Base-by-base conservation (phyloP, 169 alveolate species). In the Cryptosporidium canis region DNA sequence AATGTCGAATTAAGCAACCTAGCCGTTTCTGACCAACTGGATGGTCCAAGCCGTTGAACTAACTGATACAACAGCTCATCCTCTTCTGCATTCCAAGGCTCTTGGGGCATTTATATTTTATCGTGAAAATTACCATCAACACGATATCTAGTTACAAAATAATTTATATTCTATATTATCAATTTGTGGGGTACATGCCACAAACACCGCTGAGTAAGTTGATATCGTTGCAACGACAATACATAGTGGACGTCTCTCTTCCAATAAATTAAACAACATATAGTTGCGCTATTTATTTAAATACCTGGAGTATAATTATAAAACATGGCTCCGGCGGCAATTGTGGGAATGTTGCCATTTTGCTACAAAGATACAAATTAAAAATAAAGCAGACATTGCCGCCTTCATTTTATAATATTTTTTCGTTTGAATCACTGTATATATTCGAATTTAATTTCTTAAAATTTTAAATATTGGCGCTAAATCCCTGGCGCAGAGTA, bases 11-110 rank as follows among this genome's bases (percentile, higher is more conserved):
- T 91, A 48, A 95, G 94, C 51, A 91, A 94, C 63, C 93, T 93
- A 5, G 97, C 96, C 33, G 94, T 93, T 65, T 92, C 92, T 5
- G 94, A 91, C 96, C 97, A 95, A 68, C 94, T 92, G 66, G 93
- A 91, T 6, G 96, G 91, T 1, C 96, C 97, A 48, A 92, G 91
- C 68, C 93, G 90, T 56, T 90, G 71, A 39, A 94, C 94, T 41
- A 94, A 90, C 41, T 90, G 90, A 41, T 90, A 85, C 66, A 95
- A 90, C 18, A 93, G 92, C 44, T 91, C 94, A 83, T 95, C 96
- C 83, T 95, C 97, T 43, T 65, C 83, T 41, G 85, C 64, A 61
- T 68, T 84, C 92, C 93, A 90, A 41, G 87, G 87, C 87, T 77
- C 87, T 41, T 77, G 87, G 87, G 87, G 87, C 87, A 77, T 77